A percentile compares a stretch with the other conserved stretches of the same genome.
phyloP scores from a whole-genome alignment of 2,329 filamentous ascomycete species.

The Colletotrichum lini region DNA sequence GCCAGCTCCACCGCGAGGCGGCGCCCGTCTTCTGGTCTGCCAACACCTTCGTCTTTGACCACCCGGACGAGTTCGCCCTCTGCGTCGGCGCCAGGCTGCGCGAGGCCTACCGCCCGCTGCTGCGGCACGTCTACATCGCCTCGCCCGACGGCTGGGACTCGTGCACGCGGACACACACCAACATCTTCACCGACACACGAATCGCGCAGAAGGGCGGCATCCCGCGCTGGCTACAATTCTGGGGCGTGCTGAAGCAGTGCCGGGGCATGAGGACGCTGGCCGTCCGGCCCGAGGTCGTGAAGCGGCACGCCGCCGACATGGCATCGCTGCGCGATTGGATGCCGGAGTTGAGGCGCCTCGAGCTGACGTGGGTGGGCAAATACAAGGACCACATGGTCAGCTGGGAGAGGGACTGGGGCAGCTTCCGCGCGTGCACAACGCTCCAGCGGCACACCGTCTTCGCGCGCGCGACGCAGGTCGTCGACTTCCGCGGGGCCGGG shows the following conservation, averaged over 20 bases:
- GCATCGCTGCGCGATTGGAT: slow-evolving; percentile 3
- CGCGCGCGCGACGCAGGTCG: slow-evolving; percentile 10
- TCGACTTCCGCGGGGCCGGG: background rate
- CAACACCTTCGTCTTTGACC: slow-evolving; percentile 31
- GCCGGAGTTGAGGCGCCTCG: slow-evolving; percentile 17
- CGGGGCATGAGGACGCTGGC: slow-evolving; percentile 16
- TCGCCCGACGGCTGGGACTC: background rate
- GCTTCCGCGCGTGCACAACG: background rate
- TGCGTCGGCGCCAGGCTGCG: slow-evolving; percentile 27
- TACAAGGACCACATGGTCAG: background rate
- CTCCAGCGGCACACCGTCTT: slow-evolving; percentile 19
- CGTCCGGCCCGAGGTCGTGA: slow-evolving; percentile 27
- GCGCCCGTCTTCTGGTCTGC: slow-evolving; percentile 29
- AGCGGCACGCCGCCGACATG: slow-evolving; percentile 13
- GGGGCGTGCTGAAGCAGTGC: slow-evolving; percentile 36
- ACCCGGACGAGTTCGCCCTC: slow-evolving; percentile 29
- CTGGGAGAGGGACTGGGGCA: background rate
- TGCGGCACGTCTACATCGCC: slow-evolving; percentile 26
- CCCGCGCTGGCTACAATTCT: slow-evolving; percentile 35
- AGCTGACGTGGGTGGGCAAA: slow-evolving; percentile 23
- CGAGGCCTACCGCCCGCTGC: slow-evolving; percentile 10
- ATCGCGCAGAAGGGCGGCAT: background rate
- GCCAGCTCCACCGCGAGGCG: slow-evolving; percentile 32
- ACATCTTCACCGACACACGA: background rate
- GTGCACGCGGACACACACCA: background rate